phyloP scores from a whole-genome alignment of 2,329 filamentous ascomycete species.

The Fusarium napiforme region DNA sequence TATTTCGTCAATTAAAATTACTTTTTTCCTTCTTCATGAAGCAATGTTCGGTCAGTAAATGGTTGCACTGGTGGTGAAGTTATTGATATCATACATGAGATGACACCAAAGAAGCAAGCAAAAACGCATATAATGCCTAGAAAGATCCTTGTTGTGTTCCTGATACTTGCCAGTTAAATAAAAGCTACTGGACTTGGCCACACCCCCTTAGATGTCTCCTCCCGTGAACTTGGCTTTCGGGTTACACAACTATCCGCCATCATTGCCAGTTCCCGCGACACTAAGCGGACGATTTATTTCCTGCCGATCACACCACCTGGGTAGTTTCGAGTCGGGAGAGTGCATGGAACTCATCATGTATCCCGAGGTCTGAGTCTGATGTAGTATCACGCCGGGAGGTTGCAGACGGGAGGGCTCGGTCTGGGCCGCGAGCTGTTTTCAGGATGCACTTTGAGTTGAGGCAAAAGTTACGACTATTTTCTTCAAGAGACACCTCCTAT shows the following conservation, averaged over 20 bases:
- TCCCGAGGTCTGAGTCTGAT: not conserved
- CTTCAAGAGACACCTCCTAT: not conserved
- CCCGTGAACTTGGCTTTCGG: slow-evolving; percentile 17
- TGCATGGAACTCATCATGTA: slow-evolving; percentile 8
- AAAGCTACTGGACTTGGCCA: not conserved
- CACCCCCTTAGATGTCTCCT: slow-evolving; percentile 19
- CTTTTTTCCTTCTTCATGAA: not conserved
- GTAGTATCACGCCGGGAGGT: slow-evolving; percentile 5
- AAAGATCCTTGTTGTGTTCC: no score
- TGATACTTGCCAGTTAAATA: not conserved
- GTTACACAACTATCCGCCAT: slow-evolving; percentile 20
- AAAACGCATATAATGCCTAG: not conserved
- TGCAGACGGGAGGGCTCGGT: slow-evolving; percentile 19
- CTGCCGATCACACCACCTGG: not conserved
- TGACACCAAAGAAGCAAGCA: not conserved
- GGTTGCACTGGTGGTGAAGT: not conserved
- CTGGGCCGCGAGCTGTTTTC: not conserved
- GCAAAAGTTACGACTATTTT: not conserved
- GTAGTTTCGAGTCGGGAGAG: slow-evolving; percentile 2
- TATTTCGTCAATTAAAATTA: no score
- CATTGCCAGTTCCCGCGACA: slow-evolving; percentile 8
- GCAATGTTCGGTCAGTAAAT: not conserved
- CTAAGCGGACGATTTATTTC: slow-evolving; percentile 1
- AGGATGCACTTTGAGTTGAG: not conserved
- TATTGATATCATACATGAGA: not conserved